Evolutionary conservation across 2,329 filamentous ascomycete genomes (phyloP), one percentile per base, ranked within the genome.

Genomic region (Lecanicillium sp.): DNA sequence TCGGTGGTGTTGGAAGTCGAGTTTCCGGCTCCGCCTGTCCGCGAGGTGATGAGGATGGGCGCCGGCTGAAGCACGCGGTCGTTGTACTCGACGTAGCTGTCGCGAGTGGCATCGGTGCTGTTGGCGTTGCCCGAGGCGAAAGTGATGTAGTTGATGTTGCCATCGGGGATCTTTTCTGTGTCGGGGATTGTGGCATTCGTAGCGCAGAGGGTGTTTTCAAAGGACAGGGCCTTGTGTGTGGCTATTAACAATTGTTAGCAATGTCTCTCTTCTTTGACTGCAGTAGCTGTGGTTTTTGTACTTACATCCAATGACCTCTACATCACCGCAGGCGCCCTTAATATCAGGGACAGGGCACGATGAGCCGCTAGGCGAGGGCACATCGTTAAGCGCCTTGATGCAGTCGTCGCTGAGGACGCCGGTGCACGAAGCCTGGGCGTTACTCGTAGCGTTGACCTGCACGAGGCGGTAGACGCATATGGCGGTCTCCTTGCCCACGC

Each of bases 401-500:
- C 48, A 49, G n/a, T 26, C 48, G 3, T 40, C 48, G 41, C 48
- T 49, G n/a, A 49, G 11, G 12, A 49, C 17, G 17, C 41, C 41
- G 2, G n/a, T 7, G 41, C 48, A 49, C 5, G 41, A 44, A 10
- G 33, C 40, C 40, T 44, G 20, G 29, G 21, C 40, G 35, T 39
- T 27, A 26, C 40, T 41, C 5, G 35, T 30, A 12, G 27, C 48
- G 15, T 27, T 32, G 15, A 39, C 40, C 29, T 44, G 40, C 17
- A 17, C 26, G n/a, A 49, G 40, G 27, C 48, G 48, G 41, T 49
- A 49, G 14, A 44, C 35, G 41, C 48, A 49, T 3, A 49, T 12
- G 20, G 21, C 27, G 2, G 48, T 49, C 14, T 35, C 19, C 11
- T 12, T 21, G 35, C 40, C 48, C 3, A 27, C 40, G 1, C 12